Conservation (phyloP, 108 stramenopile genomes). For the Bacterosira constricta region DNA sequence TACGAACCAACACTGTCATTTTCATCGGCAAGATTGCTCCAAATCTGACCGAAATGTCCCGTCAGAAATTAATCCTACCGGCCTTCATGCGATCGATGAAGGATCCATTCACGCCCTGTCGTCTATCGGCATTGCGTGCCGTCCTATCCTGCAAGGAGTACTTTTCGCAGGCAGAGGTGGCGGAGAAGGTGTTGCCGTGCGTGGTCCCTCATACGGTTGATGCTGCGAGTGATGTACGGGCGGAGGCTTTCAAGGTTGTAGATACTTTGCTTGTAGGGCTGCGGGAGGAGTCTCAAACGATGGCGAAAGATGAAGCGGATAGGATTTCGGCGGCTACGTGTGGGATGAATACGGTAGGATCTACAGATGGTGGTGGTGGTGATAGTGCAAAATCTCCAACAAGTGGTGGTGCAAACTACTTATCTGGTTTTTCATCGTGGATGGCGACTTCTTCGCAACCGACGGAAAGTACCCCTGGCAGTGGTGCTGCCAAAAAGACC, state of each 20-base stretch:
- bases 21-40: constrained; percentile 85
- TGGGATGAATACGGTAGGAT: constrained; percentile 19
- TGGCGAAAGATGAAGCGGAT: constrained; percentile 49
- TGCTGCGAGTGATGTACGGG: constrained; percentile 67
- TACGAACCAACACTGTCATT: constrained; percentile 90
- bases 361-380: constrained; percentile 8
- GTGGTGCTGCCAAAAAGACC: constrained; percentile 1
- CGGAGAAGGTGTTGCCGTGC: constrained; percentile 67
- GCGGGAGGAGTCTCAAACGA: constrained; percentile 62
- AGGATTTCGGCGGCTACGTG: constrained; percentile 39
- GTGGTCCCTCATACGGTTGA: constrained; percentile 74
- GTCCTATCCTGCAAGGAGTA: constrained; percentile 52
- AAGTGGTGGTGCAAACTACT: constrained; percentile 57
- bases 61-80: constrained; percentile 81
- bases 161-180: constrained; percentile 65
- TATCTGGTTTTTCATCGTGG: constrained; percentile 80
- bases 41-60: constrained; percentile 58
- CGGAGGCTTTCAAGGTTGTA: constrained; percentile 74
- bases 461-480: constrained; percentile 11
- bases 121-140: constrained; percentile 69
- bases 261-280: constrained; percentile 62
- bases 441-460: constrained; percentile 52
- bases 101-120: constrained; percentile 83
- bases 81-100: constrained; percentile 78
- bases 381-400: constrained; percentile 33